Evolutionary conservation across 441 rosid genomes (phyloP), one percentile per base, ranked within the genome.

Genomic region (Gossypium schwendimanii): DNA sequence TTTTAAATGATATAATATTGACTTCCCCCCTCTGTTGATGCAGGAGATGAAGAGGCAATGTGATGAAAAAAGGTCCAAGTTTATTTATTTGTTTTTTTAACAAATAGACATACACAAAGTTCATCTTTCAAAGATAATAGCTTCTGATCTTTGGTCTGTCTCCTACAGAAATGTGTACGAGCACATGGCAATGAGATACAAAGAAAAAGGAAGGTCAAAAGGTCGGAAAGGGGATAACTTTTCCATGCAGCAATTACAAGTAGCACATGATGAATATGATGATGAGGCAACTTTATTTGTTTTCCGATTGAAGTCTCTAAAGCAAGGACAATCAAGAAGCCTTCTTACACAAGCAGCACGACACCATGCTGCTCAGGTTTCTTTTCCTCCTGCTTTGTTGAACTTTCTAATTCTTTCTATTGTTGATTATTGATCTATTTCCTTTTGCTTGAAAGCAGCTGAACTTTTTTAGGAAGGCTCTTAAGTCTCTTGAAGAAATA

Each of bases 291-390:
- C 92, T 62, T 77, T 88, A 73, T 88, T 89, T 72, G 81, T 89
- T 76, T 89, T 89, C 72, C 89, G 95, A 52, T 75, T 87, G 76
- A 88, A 88, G 73, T 89, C 95, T 60, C 76, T 89, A 62, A 89
- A 89, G 81, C 87, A 87, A 85, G 92, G 91, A 71, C 95, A 88
- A 74, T 86, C 89, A 33, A 86, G 91, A 70, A 89, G 95, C 81
- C 95, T 89, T 79, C 86, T 89, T 61, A 89, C 92, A n/a, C 95
- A 89, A 81, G 95, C 92, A 67, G 92, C 91, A 70, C 77, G 95
- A 28, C 95, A 89, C 80, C 92, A 89, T 83, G 89, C 95, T 74
- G 89, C 95, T 76, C 95, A 89, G 95, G 95, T 89, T 76, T 66
- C 81, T 52, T 60, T 59, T 60, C 18, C 64, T 28, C 44, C 64